Base-by-base conservation (phyloP, 2,329 filamentous ascomycete genomes). In the Pseudocercospora vitis region DNA sequence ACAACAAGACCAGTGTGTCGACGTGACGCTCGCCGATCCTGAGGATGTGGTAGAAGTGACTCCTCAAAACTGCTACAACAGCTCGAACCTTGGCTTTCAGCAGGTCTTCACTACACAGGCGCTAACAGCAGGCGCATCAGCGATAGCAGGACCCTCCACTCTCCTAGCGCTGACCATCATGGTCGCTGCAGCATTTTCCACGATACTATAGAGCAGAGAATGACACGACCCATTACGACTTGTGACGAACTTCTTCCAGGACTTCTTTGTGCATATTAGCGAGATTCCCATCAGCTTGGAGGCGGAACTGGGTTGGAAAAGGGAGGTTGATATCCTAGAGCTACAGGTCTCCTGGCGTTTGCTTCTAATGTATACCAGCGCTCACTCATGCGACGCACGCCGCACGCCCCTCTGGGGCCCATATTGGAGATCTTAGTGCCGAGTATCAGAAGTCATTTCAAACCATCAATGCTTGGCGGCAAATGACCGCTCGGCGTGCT, bases 1-100 rank as follows among this genome's bases (percentile, higher is more conserved):
- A 57, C 46, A 16, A 2, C 47, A 29, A 29, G 7, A 33, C 3
- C 31, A 96, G 90, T 97, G 94, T 69, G 91, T 95, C 63, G 92
- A 97, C 68, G 95, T 97, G 65, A 92, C 87, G 42, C 95, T 97
- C 64, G 89, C 86, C 44, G 88, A 91, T 1, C 88, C 88, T 19
- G 76, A 83, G 65, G 87, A 95, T 68, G 84, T 95, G 46, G 77
- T 76, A 52, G 77, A 86, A 62, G 88, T 96, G 61, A 95, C 88
- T 68, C 76, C 79, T 55, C 80, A 83, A 11, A 96, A 96, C 74
- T 97, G 92, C 79, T 91, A 87, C 78, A 97, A 97, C 76, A 89
- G 86, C 55, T 84, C 81, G 40, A 57, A 89, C 52, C 84, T 96
- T 63, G 81, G 81, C 59, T 91, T 94, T 76, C 81, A 88, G 50